Percentiles rank a stretch among this genome's conserved stretches.
Evolutionary conservation across 129 eudicot species (phyloP).

Genomic region (Flaveria linearis): DNA sequence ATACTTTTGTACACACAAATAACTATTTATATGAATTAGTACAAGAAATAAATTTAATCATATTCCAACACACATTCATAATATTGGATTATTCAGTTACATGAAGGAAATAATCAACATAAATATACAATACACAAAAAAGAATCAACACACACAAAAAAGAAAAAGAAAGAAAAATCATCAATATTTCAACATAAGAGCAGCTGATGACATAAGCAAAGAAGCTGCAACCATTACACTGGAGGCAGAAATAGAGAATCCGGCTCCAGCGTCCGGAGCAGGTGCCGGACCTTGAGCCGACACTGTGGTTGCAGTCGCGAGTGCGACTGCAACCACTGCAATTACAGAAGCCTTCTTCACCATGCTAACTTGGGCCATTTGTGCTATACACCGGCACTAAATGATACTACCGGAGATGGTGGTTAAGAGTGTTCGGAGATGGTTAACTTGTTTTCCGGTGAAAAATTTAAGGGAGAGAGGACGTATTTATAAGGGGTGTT

Average conservation of each 20-base stretch:
- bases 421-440: too few species aligned
- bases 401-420: too few species aligned
- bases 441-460: too few species aligned
- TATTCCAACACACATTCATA: too few species aligned
- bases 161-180: neutral
- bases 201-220: constrained; percentile 43
- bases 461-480: neutral
- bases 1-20: too few species aligned
- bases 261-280: constrained; percentile 62
- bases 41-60: too few species aligned
- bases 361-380: constrained; percentile 44
- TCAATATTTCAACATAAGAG: constrained; percentile 34
- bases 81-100: constrained; percentile 5
- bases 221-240: constrained; percentile 39
- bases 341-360: constrained; percentile 17
- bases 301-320: constrained; percentile 15
- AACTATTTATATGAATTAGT: too few species aligned
- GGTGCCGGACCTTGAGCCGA: constrained; percentile 66
- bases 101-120: neutral
- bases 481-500: neutral
- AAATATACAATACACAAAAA: constrained; percentile 18
- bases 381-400: neutral
- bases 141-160: neutral
- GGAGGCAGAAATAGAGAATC: constrained; percentile 46
- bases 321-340: constrained; percentile 17